Evolutionary conservation across 768 basidiomycete genomes (phyloP).

Genomic region (Fistulinella prunicolor): DNA sequence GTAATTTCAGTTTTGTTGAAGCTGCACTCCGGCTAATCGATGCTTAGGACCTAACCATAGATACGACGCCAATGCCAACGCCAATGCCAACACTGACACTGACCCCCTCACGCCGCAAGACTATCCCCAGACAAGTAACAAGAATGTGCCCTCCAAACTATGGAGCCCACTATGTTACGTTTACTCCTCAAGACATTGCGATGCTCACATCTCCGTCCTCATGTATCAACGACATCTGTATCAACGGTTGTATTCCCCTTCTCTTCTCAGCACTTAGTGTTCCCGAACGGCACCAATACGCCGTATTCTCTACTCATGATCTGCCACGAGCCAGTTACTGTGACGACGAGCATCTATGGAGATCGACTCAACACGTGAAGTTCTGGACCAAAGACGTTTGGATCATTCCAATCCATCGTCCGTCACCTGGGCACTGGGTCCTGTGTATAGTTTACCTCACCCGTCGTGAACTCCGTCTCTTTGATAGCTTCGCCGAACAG

Average conservation of each 20-base stretch:
- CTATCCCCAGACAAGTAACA: too few relatives aligned
- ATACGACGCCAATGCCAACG: too few relatives aligned
- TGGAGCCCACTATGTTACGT: constrained; percentile 1
- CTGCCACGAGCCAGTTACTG: neutral
- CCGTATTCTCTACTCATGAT: constrained; percentile 8
- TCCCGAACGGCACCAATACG: neutral
- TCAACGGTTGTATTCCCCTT: constrained; percentile 14
- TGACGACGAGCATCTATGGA: constrained; percentile 20
- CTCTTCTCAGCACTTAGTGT: neutral
- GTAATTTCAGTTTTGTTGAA: too few relatives aligned
- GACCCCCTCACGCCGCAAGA: too few relatives aligned
- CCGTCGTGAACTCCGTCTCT: constrained; percentile 6
- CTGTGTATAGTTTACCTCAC: constrained; percentile 19
- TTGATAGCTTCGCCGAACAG: constrained; percentile 10
- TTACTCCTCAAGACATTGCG: constrained; percentile 5
- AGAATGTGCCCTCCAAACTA: too few relatives aligned
- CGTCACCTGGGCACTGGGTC: constrained; percentile 33
- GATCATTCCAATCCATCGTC: constrained; percentile 38
- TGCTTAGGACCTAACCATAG: too few relatives aligned
- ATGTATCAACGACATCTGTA: constrained; percentile 11
- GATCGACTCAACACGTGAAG: neutral
- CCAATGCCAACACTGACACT: too few relatives aligned
- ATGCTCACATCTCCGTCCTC: constrained; percentile 5
- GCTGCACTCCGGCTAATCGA: too few relatives aligned
- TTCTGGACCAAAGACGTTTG: constrained; percentile 35